These are phyloP conservation scores for Leishmania braziliensis DNA, from an alignment of 208 protist genomes.

Conservation along the genomic window DNA sequence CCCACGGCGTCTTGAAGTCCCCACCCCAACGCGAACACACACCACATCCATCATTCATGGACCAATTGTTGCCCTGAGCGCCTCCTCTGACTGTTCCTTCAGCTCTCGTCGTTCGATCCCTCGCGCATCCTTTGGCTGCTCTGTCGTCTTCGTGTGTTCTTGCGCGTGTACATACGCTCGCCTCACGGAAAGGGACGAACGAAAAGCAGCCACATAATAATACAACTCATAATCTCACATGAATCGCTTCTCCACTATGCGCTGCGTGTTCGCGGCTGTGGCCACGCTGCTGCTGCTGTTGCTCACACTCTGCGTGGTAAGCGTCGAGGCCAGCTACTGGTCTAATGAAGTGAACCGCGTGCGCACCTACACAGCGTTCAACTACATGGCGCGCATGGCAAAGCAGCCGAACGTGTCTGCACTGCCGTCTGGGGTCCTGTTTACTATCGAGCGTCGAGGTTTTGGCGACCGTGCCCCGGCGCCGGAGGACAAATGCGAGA, in stretches of 20 bases:
- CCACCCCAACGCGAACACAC: not conserved
- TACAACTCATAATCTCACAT: not conserved
- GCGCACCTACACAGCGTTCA: slow-evolving; percentile 37
- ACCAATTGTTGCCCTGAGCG: not conserved
- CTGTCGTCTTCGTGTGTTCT: too few species aligned
- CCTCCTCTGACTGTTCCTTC: not conserved
- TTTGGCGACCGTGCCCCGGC: slow-evolving; percentile 51
- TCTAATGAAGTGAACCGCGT: slow-evolving; percentile 53
- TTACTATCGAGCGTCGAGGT: slow-evolving; percentile 55
- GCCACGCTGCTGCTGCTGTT: slow-evolving; percentile 25
- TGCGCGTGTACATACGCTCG: not conserved
- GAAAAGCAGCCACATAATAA: not conserved
- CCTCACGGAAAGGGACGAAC: not conserved
- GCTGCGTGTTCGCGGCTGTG: not conserved
- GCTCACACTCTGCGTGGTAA: slow-evolving; percentile 6
- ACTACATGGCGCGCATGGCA: slow-evolving; percentile 51
- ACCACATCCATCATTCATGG: not conserved
- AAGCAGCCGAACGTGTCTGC: slow-evolving; percentile 44
- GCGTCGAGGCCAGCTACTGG: slow-evolving; percentile 37
- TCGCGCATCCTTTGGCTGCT: not conserved
- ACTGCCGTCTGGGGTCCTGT: slow-evolving; percentile 76
- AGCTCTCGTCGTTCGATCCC: not conserved
- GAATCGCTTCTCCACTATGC: slow-evolving; percentile 9
- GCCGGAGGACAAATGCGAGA: slow-evolving; percentile 54
- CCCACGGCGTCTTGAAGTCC: not conserved